phyloP scores from a whole-genome alignment of 2,329 filamentous ascomycete genomes.

The Penicillium italicum region DNA sequence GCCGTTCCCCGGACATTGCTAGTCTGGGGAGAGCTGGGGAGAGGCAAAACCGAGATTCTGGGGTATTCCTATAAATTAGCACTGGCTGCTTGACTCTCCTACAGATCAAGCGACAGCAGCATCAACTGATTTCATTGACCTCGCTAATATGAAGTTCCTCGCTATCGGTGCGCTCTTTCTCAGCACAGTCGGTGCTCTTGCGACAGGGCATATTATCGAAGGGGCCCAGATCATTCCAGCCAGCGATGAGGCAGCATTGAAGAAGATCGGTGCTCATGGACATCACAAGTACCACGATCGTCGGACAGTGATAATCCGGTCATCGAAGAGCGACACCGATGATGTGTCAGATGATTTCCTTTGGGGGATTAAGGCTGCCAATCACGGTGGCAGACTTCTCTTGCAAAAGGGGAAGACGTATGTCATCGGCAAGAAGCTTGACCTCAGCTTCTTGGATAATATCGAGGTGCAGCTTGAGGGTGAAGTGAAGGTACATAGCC shows the following conservation, averaged over 20 bases:
- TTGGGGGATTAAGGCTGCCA: slow-evolving; percentile 53
- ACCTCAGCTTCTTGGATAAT: slow-evolving; percentile 56
- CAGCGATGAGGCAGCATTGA: slow-evolving; percentile 17
- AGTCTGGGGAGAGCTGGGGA: neutral
- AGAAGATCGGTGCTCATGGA: slow-evolving; percentile 24
- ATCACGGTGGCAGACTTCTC: slow-evolving; percentile 57
- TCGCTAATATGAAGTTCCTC: slow-evolving; percentile 26
- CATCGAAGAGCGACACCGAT: slow-evolving; percentile 53
- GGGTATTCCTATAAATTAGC: slow-evolving; percentile 3
- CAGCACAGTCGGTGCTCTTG: slow-evolving; percentile 18
- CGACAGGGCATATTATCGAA: slow-evolving; percentile 19
- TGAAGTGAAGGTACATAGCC: slow-evolving; percentile 45
- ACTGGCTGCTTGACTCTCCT: neutral
- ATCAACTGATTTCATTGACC: neutral
- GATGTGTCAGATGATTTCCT: slow-evolving; percentile 57
- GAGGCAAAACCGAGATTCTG: neutral
- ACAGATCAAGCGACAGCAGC: neutral
- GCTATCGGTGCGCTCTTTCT: slow-evolving; percentile 20
- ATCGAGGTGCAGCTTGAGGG: slow-evolving; percentile 59
- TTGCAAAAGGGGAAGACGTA: slow-evolving; percentile 54
- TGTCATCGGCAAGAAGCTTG: slow-evolving; percentile 57
- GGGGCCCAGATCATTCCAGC: slow-evolving; percentile 27
- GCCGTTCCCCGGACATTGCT: neutral
- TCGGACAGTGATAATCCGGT: slow-evolving; percentile 50
- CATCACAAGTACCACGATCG: slow-evolving; percentile 32